Conservation (phyloP, 2,329 filamentous ascomycete species). For the Fusarium sp. region DNA sequence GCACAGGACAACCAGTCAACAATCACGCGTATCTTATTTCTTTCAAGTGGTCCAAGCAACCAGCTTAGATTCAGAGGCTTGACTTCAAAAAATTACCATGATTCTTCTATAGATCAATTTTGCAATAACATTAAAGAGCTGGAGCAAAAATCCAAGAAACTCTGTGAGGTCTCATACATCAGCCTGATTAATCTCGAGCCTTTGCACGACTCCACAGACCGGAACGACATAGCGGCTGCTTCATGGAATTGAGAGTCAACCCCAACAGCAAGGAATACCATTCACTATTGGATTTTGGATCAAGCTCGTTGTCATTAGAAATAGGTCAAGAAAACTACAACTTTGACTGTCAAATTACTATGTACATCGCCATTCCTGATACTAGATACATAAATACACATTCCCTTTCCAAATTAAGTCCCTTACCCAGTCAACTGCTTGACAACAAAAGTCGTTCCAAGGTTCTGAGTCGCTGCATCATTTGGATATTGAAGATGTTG, state of each 20-base stretch:
- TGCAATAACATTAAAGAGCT: rapidly evolving
- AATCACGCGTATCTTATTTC: no score
- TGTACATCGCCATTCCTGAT: background rate
- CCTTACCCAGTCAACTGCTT: background rate
- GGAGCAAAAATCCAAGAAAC: rapidly evolving
- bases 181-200: no score
- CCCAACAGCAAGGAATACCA: no score
- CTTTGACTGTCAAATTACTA: rapidly evolving
- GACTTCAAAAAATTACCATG: background rate
- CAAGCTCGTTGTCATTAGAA: background rate
- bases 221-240: background rate
- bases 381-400: background rate
- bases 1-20: no score
- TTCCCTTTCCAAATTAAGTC: rapidly evolving
- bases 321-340: rapidly evolving
- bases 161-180: background rate
- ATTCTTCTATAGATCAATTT: background rate
- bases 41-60: background rate
- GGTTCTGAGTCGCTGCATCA: slow-evolving; percentile 3
- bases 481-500: slow-evolving; percentile 6
- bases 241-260: background rate
- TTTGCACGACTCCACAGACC: no score
- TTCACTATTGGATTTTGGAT: background rate
- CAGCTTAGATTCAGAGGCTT: background rate
- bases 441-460: slow-evolving; percentile 8